Base-by-base conservation (phyloP, 345 rosid species). In the Sonneratia alba region DNA sequence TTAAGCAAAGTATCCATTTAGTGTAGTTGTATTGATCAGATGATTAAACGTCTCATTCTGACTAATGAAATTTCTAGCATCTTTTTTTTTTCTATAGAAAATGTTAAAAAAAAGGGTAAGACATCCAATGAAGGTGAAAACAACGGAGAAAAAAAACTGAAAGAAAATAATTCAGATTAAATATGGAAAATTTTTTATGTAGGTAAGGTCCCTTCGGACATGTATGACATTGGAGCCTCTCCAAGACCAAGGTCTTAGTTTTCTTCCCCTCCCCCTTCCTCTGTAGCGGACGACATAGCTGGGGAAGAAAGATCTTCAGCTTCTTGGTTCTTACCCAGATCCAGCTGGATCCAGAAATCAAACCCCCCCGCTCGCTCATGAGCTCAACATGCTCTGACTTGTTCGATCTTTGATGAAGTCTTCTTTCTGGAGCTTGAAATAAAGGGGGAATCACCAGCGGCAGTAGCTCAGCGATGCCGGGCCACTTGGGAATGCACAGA, bases 231-330 rank as follows among this genome's bases (percentile, higher is more conserved):
- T 48, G 18, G 18, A 14, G 14, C 53, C 18, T 15, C 53, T 48
- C 53, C 53, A 3, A 47, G 16, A 14, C 32, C 32, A 45, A 45
- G 49, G 49, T 45, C 49, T 6, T 7, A 27, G 53, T 48, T 4
- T 48, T 48, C 16, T 48, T 48, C 36, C 7, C 34, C 34, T 10
- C 13, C 36, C 11, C 21, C 63, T 24, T 21, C 34, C 64, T 59
- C 34, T 21, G 64, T 59, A 15, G 34, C 64, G 6, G 59, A 15
- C 59, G 59, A 53, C 69, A 66, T 21, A 40, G 69, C 43, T 19
- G 69, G 38, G 18, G 69, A 66, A 40, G 67, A 1, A 64, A 13
- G 67, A 16, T 42, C 69, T 66, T 66, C 69, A 66, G 24, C 69
- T 15, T 42, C 64, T 53, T 47, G 11, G 51, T 11, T 47, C 51